These are phyloP conservation scores for Hypoxylon cercidicola DNA, from an alignment of 495 filamentous ascomycete species.

Conservation along the genomic window DNA sequence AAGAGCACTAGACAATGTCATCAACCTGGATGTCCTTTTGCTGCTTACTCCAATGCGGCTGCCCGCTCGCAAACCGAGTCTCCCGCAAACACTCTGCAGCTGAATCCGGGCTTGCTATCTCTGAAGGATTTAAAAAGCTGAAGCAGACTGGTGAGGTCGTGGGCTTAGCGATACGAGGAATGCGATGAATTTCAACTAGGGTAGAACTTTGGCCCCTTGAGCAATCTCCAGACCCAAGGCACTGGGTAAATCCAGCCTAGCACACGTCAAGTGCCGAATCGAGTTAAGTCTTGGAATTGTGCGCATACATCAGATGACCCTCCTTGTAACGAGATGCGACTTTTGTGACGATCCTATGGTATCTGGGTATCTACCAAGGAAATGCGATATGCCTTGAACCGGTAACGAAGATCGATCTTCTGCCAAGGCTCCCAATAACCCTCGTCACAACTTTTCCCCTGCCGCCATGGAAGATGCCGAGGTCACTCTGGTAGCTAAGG, in stretches of 20 bases:
- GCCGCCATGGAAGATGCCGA: slow-evolving; percentile 17
- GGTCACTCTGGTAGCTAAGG: slow-evolving; percentile 2
- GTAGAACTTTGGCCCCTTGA: slow-evolving; percentile 1
- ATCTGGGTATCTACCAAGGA: neutral
- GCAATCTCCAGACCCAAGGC: slow-evolving; percentile 27
- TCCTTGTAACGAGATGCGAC: slow-evolving; percentile 15
- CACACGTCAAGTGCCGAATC: slow-evolving; percentile 15
- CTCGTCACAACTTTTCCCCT: slow-evolving; percentile 14
- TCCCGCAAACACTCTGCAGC: slow-evolving; percentile 12
- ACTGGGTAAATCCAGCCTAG: slow-evolving; percentile 31
- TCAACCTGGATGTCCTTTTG: slow-evolving; percentile 12
- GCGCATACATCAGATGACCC: slow-evolving; percentile 21
- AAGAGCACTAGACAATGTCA: slow-evolving; percentile 13
- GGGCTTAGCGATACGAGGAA: slow-evolving; percentile 12
- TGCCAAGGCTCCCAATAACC: slow-evolving; percentile 7
- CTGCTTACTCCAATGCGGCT: slow-evolving; percentile 11
- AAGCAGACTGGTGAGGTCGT: neutral
- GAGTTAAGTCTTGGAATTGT: slow-evolving; percentile 7
- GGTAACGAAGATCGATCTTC: slow-evolving; percentile 24
- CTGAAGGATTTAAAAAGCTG: slow-evolving; percentile 27
- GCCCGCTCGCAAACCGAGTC: slow-evolving; percentile 6
- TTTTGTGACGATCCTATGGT: slow-evolving; percentile 17
- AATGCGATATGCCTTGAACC: slow-evolving; percentile 23
- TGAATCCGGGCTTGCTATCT: slow-evolving; percentile 6
- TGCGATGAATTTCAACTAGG: slow-evolving; percentile 3